Conservation (phyloP, 148 eudicot species). For the Heliamphora exappendiculata region DNA sequence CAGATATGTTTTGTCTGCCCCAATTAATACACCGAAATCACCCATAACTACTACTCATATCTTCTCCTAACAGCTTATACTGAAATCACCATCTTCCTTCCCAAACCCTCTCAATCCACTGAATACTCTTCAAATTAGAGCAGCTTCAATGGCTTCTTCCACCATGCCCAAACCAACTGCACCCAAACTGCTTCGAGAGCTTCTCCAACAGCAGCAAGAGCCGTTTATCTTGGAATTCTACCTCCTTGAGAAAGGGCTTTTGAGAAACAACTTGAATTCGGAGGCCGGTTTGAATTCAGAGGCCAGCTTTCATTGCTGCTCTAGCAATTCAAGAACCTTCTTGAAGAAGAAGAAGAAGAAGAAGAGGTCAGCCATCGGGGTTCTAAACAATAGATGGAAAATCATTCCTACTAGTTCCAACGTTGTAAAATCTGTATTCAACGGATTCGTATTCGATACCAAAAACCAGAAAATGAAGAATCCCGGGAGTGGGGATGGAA, state of each 20-base stretch:
- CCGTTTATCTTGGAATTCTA: conserved; percentile 51
- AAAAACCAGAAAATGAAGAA: conserved; percentile 17
- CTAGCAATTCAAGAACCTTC: conserved; percentile 8
- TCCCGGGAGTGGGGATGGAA: background rate
- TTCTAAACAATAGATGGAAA: conserved; percentile 10
- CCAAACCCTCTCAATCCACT: background rate
- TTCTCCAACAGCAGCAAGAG: conserved; percentile 60
- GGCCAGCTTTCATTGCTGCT: conserved; percentile 14
- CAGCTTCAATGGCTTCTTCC: conserved; percentile 31
- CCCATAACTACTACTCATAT: background rate
- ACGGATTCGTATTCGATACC: conserved; percentile 17
- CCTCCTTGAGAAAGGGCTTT: conserved; percentile 49
- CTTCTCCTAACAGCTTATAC: background rate
- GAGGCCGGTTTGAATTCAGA: too few relatives aligned
- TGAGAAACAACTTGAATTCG: conserved; percentile 11
- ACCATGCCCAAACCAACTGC: conserved; percentile 9
- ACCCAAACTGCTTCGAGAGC: conserved; percentile 41
- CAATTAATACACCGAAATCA: conserved; percentile 6
- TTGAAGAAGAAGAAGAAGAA: too few relatives aligned
- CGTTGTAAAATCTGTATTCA: conserved; percentile 27
- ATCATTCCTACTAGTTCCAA: conserved; percentile 24
- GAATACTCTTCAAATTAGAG: background rate
- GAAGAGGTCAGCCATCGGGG: conserved; percentile 18
- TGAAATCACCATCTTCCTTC: background rate
- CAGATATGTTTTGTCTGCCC: conserved; percentile 10